phyloP scores from a whole-genome alignment of 2,329 filamentous ascomycete species.

The Tolypocladium tropicale region DNA sequence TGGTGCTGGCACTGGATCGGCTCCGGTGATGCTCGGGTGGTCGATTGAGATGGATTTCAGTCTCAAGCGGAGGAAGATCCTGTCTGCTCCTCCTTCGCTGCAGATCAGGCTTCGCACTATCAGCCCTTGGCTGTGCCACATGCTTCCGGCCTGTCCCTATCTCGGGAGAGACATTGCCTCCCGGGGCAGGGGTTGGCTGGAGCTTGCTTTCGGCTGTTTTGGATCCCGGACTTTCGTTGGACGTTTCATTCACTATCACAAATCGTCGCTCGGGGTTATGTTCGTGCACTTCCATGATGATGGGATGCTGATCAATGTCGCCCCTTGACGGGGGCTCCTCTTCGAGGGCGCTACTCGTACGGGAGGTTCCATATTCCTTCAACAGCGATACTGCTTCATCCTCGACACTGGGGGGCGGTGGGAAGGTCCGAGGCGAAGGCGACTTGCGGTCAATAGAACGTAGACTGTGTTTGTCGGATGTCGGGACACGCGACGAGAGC shows the following conservation, averaged over 20 bases:
- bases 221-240: constrained; percentile 2
- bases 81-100: constrained; percentile 22
- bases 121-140: neutral
- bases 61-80: constrained; percentile 35
- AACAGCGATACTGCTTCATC: constrained; percentile 55
- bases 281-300: constrained; percentile 53
- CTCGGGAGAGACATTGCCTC: neutral
- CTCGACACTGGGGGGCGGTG: constrained; percentile 57
- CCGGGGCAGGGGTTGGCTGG: neutral
- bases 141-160: neutral
- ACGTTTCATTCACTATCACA: constrained; percentile 39
- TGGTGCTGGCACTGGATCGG: constrained; percentile 23
- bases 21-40: constrained; percentile 21
- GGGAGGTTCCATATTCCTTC: constrained; percentile 41
- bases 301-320: constrained; percentile 55
- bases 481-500: constrained; percentile 4
- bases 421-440: constrained; percentile 24
- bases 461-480: neutral
- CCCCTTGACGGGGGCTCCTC: constrained; percentile 54
- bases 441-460: constrained; percentile 4
- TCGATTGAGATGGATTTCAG: constrained; percentile 20
- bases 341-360: constrained; percentile 18
- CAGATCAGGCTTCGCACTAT: constrained; percentile 9
- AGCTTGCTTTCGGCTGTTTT: neutral
- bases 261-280: constrained; percentile 55